Conservation (phyloP, 805 yeast genomes). For the Cyberlindnera mycetangii region DNA sequence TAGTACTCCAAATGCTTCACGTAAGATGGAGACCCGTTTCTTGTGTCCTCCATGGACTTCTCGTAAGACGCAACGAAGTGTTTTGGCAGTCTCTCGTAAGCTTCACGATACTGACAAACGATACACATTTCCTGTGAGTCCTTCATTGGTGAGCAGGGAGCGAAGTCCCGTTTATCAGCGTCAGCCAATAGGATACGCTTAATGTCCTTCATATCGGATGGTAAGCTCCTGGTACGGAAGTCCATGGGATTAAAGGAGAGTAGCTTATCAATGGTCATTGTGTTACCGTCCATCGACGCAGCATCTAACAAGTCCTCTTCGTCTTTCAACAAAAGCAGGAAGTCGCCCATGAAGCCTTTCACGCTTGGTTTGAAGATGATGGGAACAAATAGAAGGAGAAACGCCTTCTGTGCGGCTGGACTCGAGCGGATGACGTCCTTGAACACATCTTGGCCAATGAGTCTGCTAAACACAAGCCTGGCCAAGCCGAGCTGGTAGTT, state of each 20-base stretch:
- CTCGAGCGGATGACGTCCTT: background rate
- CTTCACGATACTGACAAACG: constrained; percentile 2
- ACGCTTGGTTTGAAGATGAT: background rate
- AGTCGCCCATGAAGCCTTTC: background rate
- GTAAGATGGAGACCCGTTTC: background rate
- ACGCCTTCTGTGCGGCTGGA: constrained; percentile 2
- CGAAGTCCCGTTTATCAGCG: no score
- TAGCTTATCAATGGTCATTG: background rate
- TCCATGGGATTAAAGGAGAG: background rate
- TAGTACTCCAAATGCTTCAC: background rate
- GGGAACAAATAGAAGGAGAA: constrained; percentile 2
- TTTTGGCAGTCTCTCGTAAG: background rate
- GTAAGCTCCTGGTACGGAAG: no score
- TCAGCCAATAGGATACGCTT: no score
- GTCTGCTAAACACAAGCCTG: background rate
- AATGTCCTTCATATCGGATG: no score
- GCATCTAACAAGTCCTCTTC: constrained; percentile 5
- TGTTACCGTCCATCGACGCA: constrained; percentile 2
- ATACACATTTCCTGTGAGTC: no score
- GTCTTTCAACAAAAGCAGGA: background rate
- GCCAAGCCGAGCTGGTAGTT: background rate
- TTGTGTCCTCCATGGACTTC: background rate
- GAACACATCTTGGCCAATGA: background rate
- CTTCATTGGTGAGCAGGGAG: no score
- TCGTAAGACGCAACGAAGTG: constrained; percentile 1